These are phyloP conservation scores for Fonsecaea pedrosoi DNA, from an alignment of 2,329 filamentous ascomycete genomes.

Conservation along the genomic window DNA sequence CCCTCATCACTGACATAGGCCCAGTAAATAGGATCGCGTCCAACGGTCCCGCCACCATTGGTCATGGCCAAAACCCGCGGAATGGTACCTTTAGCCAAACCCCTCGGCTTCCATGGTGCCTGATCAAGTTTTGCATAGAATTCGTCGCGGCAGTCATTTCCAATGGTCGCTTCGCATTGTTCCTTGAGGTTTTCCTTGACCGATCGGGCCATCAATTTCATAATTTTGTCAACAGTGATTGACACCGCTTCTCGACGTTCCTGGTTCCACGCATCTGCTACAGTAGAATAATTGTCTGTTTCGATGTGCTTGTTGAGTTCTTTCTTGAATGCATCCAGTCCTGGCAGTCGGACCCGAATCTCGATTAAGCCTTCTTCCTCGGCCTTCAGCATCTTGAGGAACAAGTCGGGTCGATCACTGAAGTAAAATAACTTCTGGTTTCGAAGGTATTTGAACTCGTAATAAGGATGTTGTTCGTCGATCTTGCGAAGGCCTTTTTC, in stretches of 20 bases:
- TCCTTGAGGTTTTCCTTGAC: constrained; percentile 94
- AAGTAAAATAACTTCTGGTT: constrained; percentile 86
- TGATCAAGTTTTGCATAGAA: constrained; percentile 92
- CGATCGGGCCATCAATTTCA: constrained; percentile 83
- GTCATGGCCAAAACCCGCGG: constrained; percentile 87
- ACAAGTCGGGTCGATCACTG: constrained; percentile 83
- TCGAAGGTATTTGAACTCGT: constrained; percentile 95
- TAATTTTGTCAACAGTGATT: constrained; percentile 78
- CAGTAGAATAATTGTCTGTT: constrained; percentile 93
- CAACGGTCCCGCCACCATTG: constrained; percentile 79
- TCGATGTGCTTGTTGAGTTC: constrained; percentile 83
- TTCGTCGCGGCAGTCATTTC: constrained; percentile 85
- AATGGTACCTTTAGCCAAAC: constrained; percentile 84
- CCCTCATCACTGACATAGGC: constrained; percentile 94
- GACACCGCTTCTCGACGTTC: constrained; percentile 86
- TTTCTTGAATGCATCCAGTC: constrained; percentile 75
- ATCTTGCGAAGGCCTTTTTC: constrained; percentile 94
- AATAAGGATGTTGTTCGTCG: constrained; percentile 93
- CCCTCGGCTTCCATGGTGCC: constrained; percentile 93
- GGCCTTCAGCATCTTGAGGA: constrained; percentile 95
- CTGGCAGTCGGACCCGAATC: constrained; percentile 78
- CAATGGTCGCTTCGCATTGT: constrained; percentile 90
- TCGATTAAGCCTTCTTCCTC: constrained; percentile 93
- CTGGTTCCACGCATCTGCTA: constrained; percentile 93
- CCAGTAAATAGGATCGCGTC: constrained; percentile 81